Percentiles rank a stretch among this genome's conserved stretches.
These are phyloP conservation scores for Globisporangium carolinianum DNA, from an alignment of 352 stramenopile species.

Conservation along the genomic window DNA sequence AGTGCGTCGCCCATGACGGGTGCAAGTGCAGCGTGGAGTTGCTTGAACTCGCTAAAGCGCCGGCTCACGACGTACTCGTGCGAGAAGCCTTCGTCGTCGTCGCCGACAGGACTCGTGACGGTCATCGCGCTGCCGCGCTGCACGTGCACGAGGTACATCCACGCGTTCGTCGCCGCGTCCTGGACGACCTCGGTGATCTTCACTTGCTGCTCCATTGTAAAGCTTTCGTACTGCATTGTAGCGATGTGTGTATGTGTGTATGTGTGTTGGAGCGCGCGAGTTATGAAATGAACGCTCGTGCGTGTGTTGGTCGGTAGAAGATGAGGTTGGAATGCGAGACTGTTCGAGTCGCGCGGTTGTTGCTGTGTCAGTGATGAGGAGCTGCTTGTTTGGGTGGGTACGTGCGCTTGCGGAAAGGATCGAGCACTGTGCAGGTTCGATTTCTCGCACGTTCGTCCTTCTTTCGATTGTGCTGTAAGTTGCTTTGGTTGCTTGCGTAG, in stretches of 20 bases:
- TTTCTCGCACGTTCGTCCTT: background rate
- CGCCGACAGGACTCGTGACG: conserved; percentile 18
- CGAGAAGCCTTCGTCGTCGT: conserved; percentile 28
- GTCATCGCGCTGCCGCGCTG: conserved; percentile 33
- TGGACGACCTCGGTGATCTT: conserved; percentile 67
- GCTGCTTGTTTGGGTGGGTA: background rate
- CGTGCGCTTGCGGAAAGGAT: conserved; percentile 1
- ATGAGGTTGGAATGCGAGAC: no score
- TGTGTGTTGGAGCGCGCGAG: background rate
- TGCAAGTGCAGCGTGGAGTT: conserved; percentile 45
- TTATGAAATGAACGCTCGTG: no score
- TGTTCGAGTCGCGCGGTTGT: background rate
- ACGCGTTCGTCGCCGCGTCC: conserved; percentile 50
- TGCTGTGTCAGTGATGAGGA: background rate
- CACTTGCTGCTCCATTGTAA: conserved; percentile 54
- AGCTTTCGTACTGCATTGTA: conserved; percentile 77
- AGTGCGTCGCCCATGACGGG: conserved; percentile 54
- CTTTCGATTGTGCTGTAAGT: background rate
- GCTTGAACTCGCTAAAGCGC: conserved; percentile 75
- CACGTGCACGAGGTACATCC: conserved; percentile 66
- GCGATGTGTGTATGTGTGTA: background rate
- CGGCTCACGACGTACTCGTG: conserved; percentile 64
- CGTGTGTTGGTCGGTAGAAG: no score
- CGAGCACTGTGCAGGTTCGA: conserved; percentile 1
- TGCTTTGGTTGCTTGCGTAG: conserved; percentile 1